Evolutionary conservation across 176 grass and related monocot genomes (phyloP).

Genomic region (Hsuehochloa calcarea): DNA sequence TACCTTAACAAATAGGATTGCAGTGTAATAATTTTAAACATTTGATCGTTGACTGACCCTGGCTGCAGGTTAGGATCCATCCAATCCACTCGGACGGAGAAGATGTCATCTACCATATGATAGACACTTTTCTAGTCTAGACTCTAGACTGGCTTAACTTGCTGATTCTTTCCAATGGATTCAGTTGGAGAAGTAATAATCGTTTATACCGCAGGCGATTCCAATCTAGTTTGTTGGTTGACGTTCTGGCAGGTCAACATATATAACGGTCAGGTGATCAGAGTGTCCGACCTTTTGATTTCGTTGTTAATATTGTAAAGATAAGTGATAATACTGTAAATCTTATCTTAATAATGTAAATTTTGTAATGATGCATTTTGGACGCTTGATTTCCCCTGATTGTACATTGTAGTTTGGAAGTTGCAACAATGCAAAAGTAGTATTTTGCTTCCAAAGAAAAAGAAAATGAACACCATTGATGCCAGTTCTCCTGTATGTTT

Average conservation of each 20-base stretch:
- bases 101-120: constrained; percentile 92
- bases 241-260: not conserved
- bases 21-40: not conserved
- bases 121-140: constrained; percentile 87
- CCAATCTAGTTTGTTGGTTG: constrained; percentile 10
- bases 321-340: constrained; percentile 1
- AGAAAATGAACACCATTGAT: not conserved
- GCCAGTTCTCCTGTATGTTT: not conserved
- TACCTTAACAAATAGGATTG: not conserved
- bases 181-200: not conserved
- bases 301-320: not conserved
- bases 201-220: not conserved
- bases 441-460: not conserved
- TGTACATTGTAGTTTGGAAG: not conserved
- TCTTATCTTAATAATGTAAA: not conserved
- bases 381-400: not conserved
- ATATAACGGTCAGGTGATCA: not conserved
- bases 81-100: constrained; percentile 68
- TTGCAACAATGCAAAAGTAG: not conserved
- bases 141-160: not conserved
- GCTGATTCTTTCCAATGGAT: not conserved
- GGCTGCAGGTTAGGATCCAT: constrained; percentile 73
- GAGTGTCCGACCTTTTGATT: not conserved
- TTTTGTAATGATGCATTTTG: not conserved
- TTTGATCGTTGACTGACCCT: not conserved